Percentiles rank a stretch among this genome's conserved stretches.
Conservation (phyloP, 2,329 filamentous ascomycete species). For the Curvularia eragrostidis region DNA sequence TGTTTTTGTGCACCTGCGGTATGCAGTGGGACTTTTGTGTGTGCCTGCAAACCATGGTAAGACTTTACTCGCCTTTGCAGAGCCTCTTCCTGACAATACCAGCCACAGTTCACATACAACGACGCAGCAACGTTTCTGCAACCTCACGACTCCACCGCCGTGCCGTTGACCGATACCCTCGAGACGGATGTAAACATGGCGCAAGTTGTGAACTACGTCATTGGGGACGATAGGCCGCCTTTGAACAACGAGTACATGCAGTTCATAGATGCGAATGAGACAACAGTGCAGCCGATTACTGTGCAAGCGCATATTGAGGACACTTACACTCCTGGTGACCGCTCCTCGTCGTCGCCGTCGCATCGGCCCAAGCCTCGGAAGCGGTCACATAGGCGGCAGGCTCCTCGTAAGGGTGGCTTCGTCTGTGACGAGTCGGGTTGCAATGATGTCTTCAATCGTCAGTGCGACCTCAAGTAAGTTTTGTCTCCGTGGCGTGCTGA, state of each 20-base stretch:
- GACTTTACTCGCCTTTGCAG: background rate
- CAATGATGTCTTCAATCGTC: conserved; percentile 38
- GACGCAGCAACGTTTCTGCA: conserved; percentile 7
- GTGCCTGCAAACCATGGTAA: conserved; percentile 34
- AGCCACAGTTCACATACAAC: conserved; percentile 24
- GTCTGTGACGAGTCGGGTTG: conserved; percentile 33
- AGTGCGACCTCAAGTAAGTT: conserved; percentile 47
- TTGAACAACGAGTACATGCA: conserved; percentile 22
- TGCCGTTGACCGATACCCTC: conserved; percentile 9
- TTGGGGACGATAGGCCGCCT: conserved; percentile 2
- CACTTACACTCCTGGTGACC: conserved; percentile 42
- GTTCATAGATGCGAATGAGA: conserved; percentile 36
- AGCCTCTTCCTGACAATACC: conserved; percentile 11
- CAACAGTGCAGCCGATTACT: conserved; percentile 35
- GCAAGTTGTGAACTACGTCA: conserved; percentile 14
- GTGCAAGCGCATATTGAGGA: conserved; percentile 37
- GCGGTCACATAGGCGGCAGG: conserved; percentile 30
- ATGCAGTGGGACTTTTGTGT: conserved; percentile 20
- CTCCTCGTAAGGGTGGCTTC: conserved; percentile 36
- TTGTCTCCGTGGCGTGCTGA: background rate
- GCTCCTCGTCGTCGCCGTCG: conserved; percentile 18
- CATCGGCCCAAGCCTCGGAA: conserved; percentile 8
- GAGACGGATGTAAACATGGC: conserved; percentile 11
- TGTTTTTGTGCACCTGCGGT: conserved; percentile 40
- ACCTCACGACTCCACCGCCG: background rate